Percentiles rank a stretch among this genome's conserved stretches.
These are phyloP conservation scores for Candida andamanensis DNA, from an alignment of 805 yeast species.

Conservation along the genomic window DNA sequence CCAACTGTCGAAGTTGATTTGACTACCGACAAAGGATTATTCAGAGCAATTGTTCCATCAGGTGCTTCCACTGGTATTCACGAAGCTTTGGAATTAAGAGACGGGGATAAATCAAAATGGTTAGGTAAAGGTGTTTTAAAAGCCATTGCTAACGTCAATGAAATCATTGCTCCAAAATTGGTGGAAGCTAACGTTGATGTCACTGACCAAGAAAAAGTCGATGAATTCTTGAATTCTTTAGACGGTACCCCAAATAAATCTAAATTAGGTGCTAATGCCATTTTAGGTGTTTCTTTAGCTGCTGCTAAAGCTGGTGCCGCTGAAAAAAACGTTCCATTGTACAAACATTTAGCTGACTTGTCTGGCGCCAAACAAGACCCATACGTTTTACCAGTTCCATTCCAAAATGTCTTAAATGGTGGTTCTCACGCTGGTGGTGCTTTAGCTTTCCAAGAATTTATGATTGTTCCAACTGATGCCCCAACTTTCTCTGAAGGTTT, in stretches of 20 bases:
- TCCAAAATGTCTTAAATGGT: slow-evolving; percentile 98
- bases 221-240: slow-evolving; percentile 75
- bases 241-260: slow-evolving; percentile 98
- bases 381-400: slow-evolving; percentile 96
- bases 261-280: slow-evolving; percentile 98
- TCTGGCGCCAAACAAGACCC: slow-evolving; percentile 70
- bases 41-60: slow-evolving; percentile 98
- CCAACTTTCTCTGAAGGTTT: slow-evolving; percentile 88
- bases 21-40: slow-evolving; percentile 85
- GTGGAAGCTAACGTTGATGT: slow-evolving; percentile 77
- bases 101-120: slow-evolving; percentile 97
- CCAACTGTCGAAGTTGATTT: slow-evolving; percentile 99
- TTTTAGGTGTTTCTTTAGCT: slow-evolving; percentile 96
- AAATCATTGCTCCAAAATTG: slow-evolving; percentile 90
- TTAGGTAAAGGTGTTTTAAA: slow-evolving; percentile 96
- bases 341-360: slow-evolving; percentile 82
- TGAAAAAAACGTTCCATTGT: slow-evolving; percentile 87
- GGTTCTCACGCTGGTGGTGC: slow-evolving; percentile 99
- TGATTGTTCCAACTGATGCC: slow-evolving; percentile 96
- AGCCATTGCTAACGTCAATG: slow-evolving; percentile 96
- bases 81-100: slow-evolving; percentile 98
- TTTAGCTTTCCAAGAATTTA: slow-evolving; percentile 98
- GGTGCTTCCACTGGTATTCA: slow-evolving; percentile 99
- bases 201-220: slow-evolving; percentile 80
- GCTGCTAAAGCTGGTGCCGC: slow-evolving; percentile 98